Evolutionary conservation across 1,139 yeast genomes (phyloP).

Genomic region (Scheffersomyces titani): DNA sequence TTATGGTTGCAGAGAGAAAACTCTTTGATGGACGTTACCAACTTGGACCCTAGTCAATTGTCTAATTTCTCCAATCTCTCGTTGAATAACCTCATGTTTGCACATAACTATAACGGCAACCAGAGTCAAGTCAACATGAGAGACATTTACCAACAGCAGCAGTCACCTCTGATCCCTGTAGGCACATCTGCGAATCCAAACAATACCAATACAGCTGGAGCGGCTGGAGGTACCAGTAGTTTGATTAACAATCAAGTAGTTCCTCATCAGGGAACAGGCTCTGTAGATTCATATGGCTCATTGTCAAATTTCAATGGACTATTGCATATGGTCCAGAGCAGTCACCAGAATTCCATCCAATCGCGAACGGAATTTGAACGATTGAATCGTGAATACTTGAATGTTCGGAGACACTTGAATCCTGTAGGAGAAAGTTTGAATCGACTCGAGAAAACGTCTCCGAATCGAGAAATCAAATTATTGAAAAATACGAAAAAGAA

Average conservation of each 20-base stretch:
- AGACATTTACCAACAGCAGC: conserved; percentile 3
- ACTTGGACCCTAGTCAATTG: conserved; percentile 34
- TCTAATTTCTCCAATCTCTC: conserved; percentile 46
- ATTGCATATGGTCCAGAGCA: conserved; percentile 32
- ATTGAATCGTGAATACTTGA: conserved; percentile 70
- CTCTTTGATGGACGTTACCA: conserved; percentile 58
- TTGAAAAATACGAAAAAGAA: background rate
- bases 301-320: conserved; percentile 32
- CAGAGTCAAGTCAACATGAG: conserved; percentile 3
- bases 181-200: conserved; percentile 5
- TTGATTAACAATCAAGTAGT: background rate
- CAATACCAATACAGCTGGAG: background rate
- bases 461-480: background rate
- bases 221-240: background rate
- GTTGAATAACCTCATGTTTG: conserved; percentile 50
- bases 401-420: conserved; percentile 65
- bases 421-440: conserved; percentile 67
- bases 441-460: conserved; percentile 33
- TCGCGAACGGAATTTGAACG: conserved; percentile 76
- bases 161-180: conserved; percentile 12
- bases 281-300: background rate
- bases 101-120: conserved; percentile 30
- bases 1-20: conserved; percentile 83
- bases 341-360: conserved; percentile 53
- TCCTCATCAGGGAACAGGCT: background rate